Conservation (phyloP, 768 basidiomycete species). For the Russula lepida region DNA sequence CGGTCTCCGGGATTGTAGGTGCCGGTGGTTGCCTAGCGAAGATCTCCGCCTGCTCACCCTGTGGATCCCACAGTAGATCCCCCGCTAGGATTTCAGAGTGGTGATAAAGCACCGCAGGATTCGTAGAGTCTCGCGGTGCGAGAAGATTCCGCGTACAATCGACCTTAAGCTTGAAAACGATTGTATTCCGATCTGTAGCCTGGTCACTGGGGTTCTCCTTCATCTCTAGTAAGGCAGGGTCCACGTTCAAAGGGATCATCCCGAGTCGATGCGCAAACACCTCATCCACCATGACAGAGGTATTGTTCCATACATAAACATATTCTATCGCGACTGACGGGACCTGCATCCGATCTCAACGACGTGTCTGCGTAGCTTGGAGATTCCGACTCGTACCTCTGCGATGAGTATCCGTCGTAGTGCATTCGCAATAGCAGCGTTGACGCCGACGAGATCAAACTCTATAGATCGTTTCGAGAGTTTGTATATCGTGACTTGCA, state of each 20-base stretch:
- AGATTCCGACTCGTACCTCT: constrained; percentile 49
- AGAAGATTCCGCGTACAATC: constrained; percentile 55
- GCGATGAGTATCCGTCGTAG: constrained; percentile 87
- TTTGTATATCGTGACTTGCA: constrained; percentile 66
- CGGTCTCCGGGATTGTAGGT: constrained; percentile 73
- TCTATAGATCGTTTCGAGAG: constrained; percentile 81
- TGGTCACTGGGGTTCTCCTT: constrained; percentile 42
- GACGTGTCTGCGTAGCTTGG: neutral
- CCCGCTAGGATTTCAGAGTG: constrained; percentile 62
- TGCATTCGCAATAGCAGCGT: constrained; percentile 94
- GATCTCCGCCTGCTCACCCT: constrained; percentile 67
- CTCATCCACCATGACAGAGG: constrained; percentile 88
- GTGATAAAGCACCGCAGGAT: constrained; percentile 42
- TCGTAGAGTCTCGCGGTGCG: constrained; percentile 38
- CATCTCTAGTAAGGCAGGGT: constrained; percentile 66
- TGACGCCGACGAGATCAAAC: constrained; percentile 92
- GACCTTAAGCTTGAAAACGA: constrained; percentile 73
- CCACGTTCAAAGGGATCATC: constrained; percentile 79
- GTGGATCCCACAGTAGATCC: constrained; percentile 67
- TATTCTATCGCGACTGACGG: constrained; percentile 87
- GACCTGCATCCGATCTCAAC: constrained; percentile 42
- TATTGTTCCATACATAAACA: constrained; percentile 93
- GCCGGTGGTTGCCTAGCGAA: constrained; percentile 47
- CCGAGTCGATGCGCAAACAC: constrained; percentile 89
- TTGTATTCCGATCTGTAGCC: constrained; percentile 82